These are phyloP conservation scores for Cucumis melo DNA, from an alignment of 306 rosid genomes.

Conservation along the genomic window DNA sequence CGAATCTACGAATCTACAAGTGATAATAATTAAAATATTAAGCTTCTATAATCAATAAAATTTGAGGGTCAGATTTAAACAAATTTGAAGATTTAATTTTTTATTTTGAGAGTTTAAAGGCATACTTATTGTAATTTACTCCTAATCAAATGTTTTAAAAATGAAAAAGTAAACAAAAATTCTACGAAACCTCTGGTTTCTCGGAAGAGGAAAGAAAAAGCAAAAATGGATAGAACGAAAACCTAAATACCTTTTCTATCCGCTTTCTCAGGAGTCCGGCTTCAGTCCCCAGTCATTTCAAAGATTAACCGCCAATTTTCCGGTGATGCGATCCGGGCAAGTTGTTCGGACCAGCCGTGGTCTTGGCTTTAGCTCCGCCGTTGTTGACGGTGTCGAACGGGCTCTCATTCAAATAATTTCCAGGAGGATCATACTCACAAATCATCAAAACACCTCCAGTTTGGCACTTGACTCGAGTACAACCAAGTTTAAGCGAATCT, in stretches of 20 bases:
- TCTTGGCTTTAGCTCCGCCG: background rate
- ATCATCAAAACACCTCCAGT: slow-evolving; percentile 6
- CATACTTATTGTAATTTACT: no score
- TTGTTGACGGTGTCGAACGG: slow-evolving; percentile 18
- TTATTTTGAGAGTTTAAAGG: no score
- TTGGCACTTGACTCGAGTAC: slow-evolving; percentile 23
- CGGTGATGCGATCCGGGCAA: background rate
- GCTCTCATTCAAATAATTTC: slow-evolving; percentile 29
- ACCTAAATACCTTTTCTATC: background rate
- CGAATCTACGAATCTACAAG: no score
- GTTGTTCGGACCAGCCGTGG: background rate
- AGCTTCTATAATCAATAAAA: no score
- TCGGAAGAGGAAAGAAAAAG: background rate
- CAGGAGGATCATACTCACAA: slow-evolving; percentile 60
- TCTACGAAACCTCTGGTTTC: background rate
- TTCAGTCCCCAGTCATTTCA: background rate
- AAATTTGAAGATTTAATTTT: no score
- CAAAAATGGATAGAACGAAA: background rate
- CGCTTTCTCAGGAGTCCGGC: background rate
- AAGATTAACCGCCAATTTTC: background rate
- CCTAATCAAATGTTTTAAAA: background rate
- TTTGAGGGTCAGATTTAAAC: no score
- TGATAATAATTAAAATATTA: no score
- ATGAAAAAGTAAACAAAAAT: background rate
- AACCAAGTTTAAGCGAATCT: slow-evolving; percentile 29